Conservation (phyloP, 345 rosid species). For the Toxicodendron radicans region DNA sequence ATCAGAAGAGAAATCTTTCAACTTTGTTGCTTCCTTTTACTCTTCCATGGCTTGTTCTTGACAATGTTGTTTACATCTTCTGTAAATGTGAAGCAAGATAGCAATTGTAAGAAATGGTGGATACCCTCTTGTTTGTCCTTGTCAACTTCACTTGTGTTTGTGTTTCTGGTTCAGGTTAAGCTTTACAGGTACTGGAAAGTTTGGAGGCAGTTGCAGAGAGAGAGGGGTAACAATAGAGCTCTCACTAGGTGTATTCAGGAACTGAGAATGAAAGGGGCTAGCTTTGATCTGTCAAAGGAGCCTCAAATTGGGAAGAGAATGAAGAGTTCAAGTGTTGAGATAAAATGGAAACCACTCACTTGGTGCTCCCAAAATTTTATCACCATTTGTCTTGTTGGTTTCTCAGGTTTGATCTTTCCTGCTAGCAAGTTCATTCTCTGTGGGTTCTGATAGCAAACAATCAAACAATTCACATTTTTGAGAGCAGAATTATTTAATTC, state of each 20-base stretch:
- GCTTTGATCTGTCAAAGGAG: conserved; percentile 88
- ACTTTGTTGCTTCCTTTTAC: conserved; percentile 67
- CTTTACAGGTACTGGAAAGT: conserved; percentile 74
- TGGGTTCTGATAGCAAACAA: conserved; percentile 24
- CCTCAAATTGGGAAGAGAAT: conserved; percentile 73
- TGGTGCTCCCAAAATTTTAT: conserved; percentile 74
- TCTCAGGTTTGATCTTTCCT: conserved; percentile 63
- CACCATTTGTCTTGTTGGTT: conserved; percentile 62
- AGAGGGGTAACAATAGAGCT: conserved; percentile 65
- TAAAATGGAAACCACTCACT: conserved; percentile 88
- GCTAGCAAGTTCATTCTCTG: conserved; percentile 73
- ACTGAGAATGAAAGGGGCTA: conserved; percentile 91
- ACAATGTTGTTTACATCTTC: conserved; percentile 66
- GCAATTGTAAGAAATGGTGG: conserved; percentile 78
- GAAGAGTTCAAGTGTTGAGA: conserved; percentile 96
- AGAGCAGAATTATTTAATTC: not conserved
- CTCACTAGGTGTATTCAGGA: conserved; percentile 73
- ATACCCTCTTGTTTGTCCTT: conserved; percentile 58
- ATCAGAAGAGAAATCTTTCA: conserved; percentile 84
- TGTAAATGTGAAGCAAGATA: conserved; percentile 9
- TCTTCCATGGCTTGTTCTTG: conserved; percentile 71
- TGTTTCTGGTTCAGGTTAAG: conserved; percentile 69
- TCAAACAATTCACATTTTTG: not conserved
- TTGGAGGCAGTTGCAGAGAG: conserved; percentile 65
- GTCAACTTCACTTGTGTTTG: conserved; percentile 69